A percentile compares a stretch with the other conserved stretches of the same genome.
These are phyloP conservation scores for Arabidopsis arenosa DNA, from an alignment of 345 rosid species.

Conservation along the genomic window DNA sequence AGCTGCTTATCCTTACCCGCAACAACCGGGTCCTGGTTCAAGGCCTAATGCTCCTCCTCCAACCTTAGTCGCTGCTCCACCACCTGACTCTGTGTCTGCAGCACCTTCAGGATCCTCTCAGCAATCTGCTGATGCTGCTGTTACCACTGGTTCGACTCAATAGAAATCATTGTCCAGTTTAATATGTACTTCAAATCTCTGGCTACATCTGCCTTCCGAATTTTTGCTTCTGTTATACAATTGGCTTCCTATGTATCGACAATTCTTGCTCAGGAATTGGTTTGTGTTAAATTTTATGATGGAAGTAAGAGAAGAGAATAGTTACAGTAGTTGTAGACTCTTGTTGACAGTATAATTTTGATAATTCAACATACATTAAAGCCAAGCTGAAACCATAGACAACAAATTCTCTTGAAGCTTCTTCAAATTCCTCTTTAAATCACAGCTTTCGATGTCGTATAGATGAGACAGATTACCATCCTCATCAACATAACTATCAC, in stretches of 20 bases:
- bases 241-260: neutral
- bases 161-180: neutral
- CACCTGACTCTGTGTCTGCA: conserved; percentile 19
- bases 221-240: conserved; percentile 3
- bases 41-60: conserved; percentile 36
- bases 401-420: neutral
- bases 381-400: conserved; percentile 4
- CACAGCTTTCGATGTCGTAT: too few relatives aligned
- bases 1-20: conserved; percentile 50
- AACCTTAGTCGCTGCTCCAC: conserved; percentile 31
- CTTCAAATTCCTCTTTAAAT: too few relatives aligned
- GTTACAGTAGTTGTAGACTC: neutral
- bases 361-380: neutral
- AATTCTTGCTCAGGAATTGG: neutral
- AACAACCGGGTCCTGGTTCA: conserved; percentile 42
- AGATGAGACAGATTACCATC: neutral
- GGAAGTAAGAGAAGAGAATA: neutral
- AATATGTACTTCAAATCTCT: neutral
- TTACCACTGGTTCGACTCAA: conserved; percentile 6
- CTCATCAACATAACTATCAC: neutral
- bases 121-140: conserved; percentile 19
- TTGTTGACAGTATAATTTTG: neutral
- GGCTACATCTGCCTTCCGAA: neutral
- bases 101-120: conserved; percentile 33
- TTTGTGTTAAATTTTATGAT: neutral